Percentiles rank a stretch among this genome's conserved stretches.
These are phyloP conservation scores for Maudiozyma turicensis DNA, from an alignment of 805 yeast species.

Conservation along the genomic window DNA sequence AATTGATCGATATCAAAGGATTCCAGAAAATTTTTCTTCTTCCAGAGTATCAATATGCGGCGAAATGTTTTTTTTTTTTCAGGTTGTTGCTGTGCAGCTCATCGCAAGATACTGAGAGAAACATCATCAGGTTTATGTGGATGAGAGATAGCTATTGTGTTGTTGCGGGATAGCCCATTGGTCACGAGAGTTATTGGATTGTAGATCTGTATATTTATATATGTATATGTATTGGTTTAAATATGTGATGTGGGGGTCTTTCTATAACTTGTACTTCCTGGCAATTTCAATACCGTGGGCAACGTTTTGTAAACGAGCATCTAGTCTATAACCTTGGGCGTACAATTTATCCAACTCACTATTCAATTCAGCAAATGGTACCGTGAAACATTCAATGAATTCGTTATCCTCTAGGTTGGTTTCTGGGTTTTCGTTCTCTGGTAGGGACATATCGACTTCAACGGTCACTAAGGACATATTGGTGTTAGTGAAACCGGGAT, in stretches of 20 bases:
- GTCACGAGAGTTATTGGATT: too few species aligned
- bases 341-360: conserved; percentile 42
- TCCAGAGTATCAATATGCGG: too few species aligned
- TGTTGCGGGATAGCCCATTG: too few species aligned
- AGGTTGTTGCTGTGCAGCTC: too few species aligned
- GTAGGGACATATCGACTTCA: conserved; percentile 58
- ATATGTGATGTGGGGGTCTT: not conserved
- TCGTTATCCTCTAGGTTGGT: conserved; percentile 83
- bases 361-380: conserved; percentile 53
- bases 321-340: conserved; percentile 63
- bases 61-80: too few species aligned
- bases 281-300: conserved; percentile 73
- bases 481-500: conserved; percentile 88
- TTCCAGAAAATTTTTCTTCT: too few species aligned
- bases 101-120: too few species aligned
- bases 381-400: conserved; percentile 79
- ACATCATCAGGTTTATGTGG: too few species aligned
- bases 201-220: conserved; percentile 30
- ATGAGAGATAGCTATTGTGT: too few species aligned
- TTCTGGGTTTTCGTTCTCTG: conserved; percentile 57
- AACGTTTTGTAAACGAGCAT: conserved; percentile 78
- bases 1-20: too few species aligned
- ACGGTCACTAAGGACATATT: conserved; percentile 72
- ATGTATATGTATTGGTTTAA: not conserved
- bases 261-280: conserved; percentile 21